These are phyloP conservation scores for Gnomoniopsis smithogilvyi DNA, from an alignment of 2,329 filamentous ascomycete genomes.

Conservation along the genomic window DNA sequence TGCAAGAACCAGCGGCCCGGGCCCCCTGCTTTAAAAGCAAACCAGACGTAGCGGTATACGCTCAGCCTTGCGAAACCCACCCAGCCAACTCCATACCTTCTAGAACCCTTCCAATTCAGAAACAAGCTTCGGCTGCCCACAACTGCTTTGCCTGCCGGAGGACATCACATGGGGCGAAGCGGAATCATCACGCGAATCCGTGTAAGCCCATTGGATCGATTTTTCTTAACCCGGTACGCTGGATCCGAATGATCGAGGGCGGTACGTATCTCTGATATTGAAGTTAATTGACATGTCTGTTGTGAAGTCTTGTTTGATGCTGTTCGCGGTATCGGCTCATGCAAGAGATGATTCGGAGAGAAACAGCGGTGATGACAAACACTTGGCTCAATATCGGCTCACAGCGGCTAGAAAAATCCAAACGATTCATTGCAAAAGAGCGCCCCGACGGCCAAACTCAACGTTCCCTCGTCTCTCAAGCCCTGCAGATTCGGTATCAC, in stretches of 20 bases:
- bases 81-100: not conserved
- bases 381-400: not conserved
- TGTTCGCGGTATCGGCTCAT: not conserved
- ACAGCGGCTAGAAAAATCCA: not conserved
- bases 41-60: not conserved
- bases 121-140: not conserved
- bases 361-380: not conserved
- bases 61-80: not conserved
- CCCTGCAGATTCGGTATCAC: no score
- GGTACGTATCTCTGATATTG: not conserved
- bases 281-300: not conserved
- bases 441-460: not conserved
- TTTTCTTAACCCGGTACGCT: not conserved
- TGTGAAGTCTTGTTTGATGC: not conserved
- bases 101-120: not conserved
- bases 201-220: constrained; percentile 10
- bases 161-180: not conserved
- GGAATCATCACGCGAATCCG: not conserved
- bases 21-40: no score
- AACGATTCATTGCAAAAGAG: not conserved
- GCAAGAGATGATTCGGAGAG: not conserved
- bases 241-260: not conserved
- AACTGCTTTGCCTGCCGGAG: constrained; percentile 3
- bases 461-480: no score
- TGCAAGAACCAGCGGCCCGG: no score